Percentiles rank a stretch among this genome's conserved stretches.
Evolutionary conservation across 2,329 filamentous ascomycete species (phyloP).

Genomic region (Aspergillus sp.): DNA sequence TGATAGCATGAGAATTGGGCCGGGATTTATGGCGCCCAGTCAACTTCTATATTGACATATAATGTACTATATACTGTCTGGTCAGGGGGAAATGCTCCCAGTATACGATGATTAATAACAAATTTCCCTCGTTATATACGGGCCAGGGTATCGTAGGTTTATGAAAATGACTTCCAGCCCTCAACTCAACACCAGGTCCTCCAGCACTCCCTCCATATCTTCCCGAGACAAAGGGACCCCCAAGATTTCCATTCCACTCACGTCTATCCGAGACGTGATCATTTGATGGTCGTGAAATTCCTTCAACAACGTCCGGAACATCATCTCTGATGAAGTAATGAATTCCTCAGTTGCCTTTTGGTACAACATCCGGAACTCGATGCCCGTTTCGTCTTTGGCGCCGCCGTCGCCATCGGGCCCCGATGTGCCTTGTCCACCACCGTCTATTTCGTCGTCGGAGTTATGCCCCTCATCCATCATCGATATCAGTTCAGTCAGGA

Average conservation of each 20-base stretch:
- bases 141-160: slow-evolving; percentile 28
- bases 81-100: neutral
- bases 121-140: slow-evolving; percentile 3
- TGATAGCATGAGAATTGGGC: no score
- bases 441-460: slow-evolving; percentile 44
- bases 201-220: slow-evolving; percentile 79
- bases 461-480: slow-evolving; percentile 48
- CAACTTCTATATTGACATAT: neutral
- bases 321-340: slow-evolving; percentile 93
- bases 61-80: neutral
- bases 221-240: slow-evolving; percentile 79
- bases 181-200: slow-evolving; percentile 53
- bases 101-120: neutral
- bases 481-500: slow-evolving; percentile 76
- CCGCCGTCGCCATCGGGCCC: slow-evolving; percentile 18
- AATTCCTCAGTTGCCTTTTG: slow-evolving; percentile 96
- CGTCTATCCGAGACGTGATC: slow-evolving; percentile 81
- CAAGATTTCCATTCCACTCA: slow-evolving; percentile 73
- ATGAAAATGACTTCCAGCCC: slow-evolving; percentile 5
- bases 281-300: slow-evolving; percentile 99
- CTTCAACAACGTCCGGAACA: slow-evolving; percentile 85
- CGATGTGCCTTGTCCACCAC: slow-evolving; percentile 8
- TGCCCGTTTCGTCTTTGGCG: slow-evolving; percentile 46
- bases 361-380: slow-evolving; percentile 87
- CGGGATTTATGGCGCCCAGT: no score